These are phyloP conservation scores for Cyberlindnera xylosilytica DNA, from an alignment of 805 yeast genomes.

Conservation along the genomic window DNA sequence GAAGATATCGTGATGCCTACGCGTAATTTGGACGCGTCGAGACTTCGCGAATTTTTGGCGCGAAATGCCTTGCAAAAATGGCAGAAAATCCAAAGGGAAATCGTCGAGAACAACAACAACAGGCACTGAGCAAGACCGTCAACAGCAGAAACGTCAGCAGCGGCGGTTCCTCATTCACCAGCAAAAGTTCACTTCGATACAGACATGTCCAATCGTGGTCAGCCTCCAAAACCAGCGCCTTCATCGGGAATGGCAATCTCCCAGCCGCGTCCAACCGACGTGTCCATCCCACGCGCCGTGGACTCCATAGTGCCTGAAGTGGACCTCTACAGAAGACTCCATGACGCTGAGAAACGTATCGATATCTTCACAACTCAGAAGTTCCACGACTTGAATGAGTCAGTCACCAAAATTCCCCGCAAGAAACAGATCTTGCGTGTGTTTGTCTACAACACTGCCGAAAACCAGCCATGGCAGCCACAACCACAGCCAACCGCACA, in stretches of 20 bases:
- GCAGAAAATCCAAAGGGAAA: not conserved
- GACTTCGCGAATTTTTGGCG: not conserved
- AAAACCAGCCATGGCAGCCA: slow-evolving; percentile 96
- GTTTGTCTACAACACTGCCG: slow-evolving; percentile 76
- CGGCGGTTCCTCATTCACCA: not conserved
- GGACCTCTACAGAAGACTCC: slow-evolving; percentile 63
- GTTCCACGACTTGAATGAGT: slow-evolving; percentile 80
- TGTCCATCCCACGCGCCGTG: slow-evolving; percentile 45
- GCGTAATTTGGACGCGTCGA: too few relatives aligned
- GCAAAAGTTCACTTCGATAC: not conserved
- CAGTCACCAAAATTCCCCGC: slow-evolving; percentile 38
- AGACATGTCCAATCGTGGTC: not conserved
- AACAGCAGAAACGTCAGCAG: not conserved
- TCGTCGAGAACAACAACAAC: not conserved
- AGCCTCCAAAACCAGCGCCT: slow-evolving; percentile 18
- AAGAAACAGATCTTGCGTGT: slow-evolving; percentile 69
- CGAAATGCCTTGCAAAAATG: not conserved
- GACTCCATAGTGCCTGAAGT: slow-evolving; percentile 60
- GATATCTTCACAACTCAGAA: slow-evolving; percentile 83
- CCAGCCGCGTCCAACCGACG: slow-evolving; percentile 47
- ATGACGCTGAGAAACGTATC: slow-evolving; percentile 76
- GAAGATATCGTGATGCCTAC: too few relatives aligned
- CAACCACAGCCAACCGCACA: slow-evolving; percentile 35
- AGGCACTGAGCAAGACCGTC: not conserved
- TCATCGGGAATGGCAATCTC: slow-evolving; percentile 20